Evolutionary conservation across 2,329 filamentous ascomycete species (phyloP), one percentile per base, ranked within the genome.

Genomic region (Ramularia endophylla): DNA sequence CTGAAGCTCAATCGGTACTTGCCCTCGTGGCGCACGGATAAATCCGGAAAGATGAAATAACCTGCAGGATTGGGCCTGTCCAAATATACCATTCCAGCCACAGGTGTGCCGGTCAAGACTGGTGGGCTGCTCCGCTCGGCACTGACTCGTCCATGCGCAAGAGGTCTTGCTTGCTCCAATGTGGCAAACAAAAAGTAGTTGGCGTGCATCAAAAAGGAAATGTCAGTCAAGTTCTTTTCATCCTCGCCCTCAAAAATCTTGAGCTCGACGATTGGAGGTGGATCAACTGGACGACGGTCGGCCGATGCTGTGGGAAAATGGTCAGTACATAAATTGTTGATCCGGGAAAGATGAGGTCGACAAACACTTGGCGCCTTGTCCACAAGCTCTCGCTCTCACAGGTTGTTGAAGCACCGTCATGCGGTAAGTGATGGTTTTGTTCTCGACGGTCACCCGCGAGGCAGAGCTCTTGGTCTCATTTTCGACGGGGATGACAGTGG

Each of bases 111-210:
- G 0, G 90, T 97, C 53, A 98, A 71, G 17, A 97, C 89, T 0
- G 92, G 85, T 31, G 83, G 81, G 43, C 80, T 82, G 36, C 80
- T 78, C 8, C 83, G 77, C 15, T 80, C 71, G 20, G 74, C 75
- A 9, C 80, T 78, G 33, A 86, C 79, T 52, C 88, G 84, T 37
- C 85, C 85, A 44, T 87, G 83, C 13, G 87, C 87, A 45, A 95
- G 84, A 20, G 81, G 78, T 27, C 89, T 85, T 19, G 87, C 85
- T 55, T 87, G 81, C 60, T 95, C 88, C 44, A 98, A 74, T 5
- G 88, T 95, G 38, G 89, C 87, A 58, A 87, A 97, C 29, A 97
- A 81, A 68, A 98, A 97, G 76, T 97, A 97, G 67, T 94, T 95
- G 60, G 89, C 89, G 60, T 94, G 90, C 71, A 95, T 94, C 44